Evolutionary conservation across 352 stramenopile species (phyloP), one percentile per base, ranked within the genome.

Genomic region (Pythium insidiosum): DNA sequence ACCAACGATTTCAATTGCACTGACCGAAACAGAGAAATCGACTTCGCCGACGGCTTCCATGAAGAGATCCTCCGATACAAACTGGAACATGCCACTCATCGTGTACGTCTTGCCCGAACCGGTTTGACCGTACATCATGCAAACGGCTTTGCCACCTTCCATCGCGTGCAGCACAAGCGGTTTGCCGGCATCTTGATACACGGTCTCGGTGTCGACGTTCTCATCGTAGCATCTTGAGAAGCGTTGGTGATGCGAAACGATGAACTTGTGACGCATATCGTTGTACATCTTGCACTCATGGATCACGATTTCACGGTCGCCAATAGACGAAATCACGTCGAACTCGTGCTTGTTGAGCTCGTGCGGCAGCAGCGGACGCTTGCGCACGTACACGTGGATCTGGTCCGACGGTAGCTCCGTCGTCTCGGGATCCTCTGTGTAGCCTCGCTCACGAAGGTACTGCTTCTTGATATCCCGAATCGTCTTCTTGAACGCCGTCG

Each of bases 271-370:
- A 26, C 71, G 71, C 84, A 95, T 95, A 45, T 96, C 86, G 7
- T 73, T 61, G 58, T 95, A 88, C 84, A 96, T 95, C 36, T 87
- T 76, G 61, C 80, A 91, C 57, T 95, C 84, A 57, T 95, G 80
- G 42, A 95, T 76, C 30, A 92, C 70, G 50, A 90, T 81, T 37
- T 84, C 62, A 23, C 54, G 63, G 41, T 56, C 37, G 0, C 62
- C 73, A 24, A 75, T 62, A 16, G 78, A 81, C 30, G 71, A 78
- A 47, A 95, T 86, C 38, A 95, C 73, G 52, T 94, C 81, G 43
- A 89, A 96, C 53, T 95, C 87, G 50, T 84, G 75, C 54, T 88
- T 83, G 38, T 66, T 64, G 25, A 79, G 38, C 57, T 96, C 87
- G 56, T 95, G 86, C 15, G 73, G 53, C 45, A 95, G 75, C 46